phyloP scores from a whole-genome alignment of 495 filamentous ascomycete species.

The Penicillium longicatenatum region DNA sequence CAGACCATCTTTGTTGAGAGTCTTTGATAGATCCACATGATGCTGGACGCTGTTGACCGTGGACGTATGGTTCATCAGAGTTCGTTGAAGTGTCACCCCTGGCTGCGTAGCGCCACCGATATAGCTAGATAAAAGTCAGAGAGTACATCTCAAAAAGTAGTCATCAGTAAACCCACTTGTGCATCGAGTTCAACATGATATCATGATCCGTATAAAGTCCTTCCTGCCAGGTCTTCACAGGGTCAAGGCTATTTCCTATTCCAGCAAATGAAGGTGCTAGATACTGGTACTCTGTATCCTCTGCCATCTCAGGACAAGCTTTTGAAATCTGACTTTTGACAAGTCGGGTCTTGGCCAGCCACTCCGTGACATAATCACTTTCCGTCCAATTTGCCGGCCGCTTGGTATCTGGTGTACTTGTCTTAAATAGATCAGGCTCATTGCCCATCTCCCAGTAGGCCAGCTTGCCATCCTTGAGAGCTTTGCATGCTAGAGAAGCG shows the following conservation, averaged over 20 bases:
- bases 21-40: slow-evolving; percentile 48
- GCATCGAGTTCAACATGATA: slow-evolving; percentile 60
- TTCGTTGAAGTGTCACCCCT: slow-evolving; percentile 64
- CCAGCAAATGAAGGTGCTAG: slow-evolving; percentile 65
- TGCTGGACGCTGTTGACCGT: slow-evolving; percentile 51
- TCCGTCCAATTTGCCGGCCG: slow-evolving; percentile 59
- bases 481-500: slow-evolving; percentile 61
- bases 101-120: slow-evolving; percentile 62
- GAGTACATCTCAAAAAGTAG: neutral
- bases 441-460: slow-evolving; percentile 66
- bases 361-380: slow-evolving; percentile 59
- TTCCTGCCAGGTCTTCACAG: slow-evolving; percentile 50
- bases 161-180: slow-evolving; percentile 53
- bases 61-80: slow-evolving; percentile 66
- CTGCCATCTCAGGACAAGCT: slow-evolving; percentile 53
- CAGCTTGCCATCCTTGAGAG: slow-evolving; percentile 50
- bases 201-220: slow-evolving; percentile 52
- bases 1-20: slow-evolving; percentile 36
- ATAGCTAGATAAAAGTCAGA: slow-evolving; percentile 47
- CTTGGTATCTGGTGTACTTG: slow-evolving; percentile 53
- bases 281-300: slow-evolving; percentile 47
- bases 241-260: slow-evolving; percentile 52
- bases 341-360: slow-evolving; percentile 54
- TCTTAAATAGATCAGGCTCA: slow-evolving; percentile 65
- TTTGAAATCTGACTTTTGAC: slow-evolving; percentile 52